These are phyloP conservation scores for Colletotrichum eremochloae DNA, from an alignment of 2,329 filamentous ascomycete species.

Conservation along the genomic window DNA sequence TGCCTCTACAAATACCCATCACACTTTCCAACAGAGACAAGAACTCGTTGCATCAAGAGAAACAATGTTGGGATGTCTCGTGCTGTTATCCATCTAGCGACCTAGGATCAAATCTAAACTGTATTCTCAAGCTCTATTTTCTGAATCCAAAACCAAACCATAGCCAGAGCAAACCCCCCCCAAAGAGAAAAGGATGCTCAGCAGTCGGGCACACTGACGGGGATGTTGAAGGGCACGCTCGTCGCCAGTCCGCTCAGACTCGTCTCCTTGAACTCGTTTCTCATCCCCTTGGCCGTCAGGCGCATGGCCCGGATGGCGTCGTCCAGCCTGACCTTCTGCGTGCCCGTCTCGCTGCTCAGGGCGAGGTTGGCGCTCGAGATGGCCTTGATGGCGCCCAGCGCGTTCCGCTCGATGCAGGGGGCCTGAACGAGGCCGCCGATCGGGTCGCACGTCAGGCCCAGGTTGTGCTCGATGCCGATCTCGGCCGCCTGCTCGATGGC, in stretches of 20 bases:
- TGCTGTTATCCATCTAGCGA: not conserved
- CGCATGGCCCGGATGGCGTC: constrained; percentile 66
- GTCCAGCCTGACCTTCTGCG: constrained; percentile 63
- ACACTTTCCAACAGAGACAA: not conserved
- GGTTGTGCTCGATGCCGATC: constrained; percentile 66
- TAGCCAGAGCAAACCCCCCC: not conserved
- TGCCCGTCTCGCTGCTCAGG: constrained; percentile 58
- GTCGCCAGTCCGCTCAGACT: constrained; percentile 64
- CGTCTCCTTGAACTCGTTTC: constrained; percentile 67
- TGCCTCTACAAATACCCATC: not conserved
- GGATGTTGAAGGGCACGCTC: constrained; percentile 63
- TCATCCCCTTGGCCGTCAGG: constrained; percentile 64
- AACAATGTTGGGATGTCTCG: not conserved
- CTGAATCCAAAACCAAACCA: no score
- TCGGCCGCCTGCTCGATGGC: constrained; percentile 65
- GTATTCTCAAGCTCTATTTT: not conserved
- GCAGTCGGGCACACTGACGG: constrained; percentile 66
- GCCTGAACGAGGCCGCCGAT: constrained; percentile 65
- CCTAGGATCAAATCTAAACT: not conserved
- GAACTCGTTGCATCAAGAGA: not conserved
- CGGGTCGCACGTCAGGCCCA: constrained; percentile 64
- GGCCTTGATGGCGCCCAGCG: constrained; percentile 64
- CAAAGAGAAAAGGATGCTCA: constrained; percentile 44
- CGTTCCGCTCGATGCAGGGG: constrained; percentile 65
- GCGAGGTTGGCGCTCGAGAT: constrained; percentile 65